Percentiles rank a stretch among this genome's conserved stretches.
Evolutionary conservation across 768 basidiomycete species (phyloP).

Genomic region (Candolleomyces eurysporus): DNA sequence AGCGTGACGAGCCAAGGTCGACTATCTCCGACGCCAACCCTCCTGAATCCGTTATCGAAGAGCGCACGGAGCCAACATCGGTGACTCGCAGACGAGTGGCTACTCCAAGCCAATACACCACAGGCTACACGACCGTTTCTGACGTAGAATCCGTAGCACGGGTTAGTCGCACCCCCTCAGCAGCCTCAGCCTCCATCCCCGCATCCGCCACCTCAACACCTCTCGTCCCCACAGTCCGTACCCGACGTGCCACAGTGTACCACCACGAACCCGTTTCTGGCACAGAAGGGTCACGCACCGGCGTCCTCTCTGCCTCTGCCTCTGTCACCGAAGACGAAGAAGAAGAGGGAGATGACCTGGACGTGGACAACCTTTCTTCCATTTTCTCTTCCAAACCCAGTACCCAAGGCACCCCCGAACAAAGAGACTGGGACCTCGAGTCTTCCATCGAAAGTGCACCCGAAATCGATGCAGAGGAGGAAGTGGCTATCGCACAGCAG

Average conservation of each 20-base stretch:
- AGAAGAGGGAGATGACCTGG: slow-evolving; percentile 14
- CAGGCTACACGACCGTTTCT: background rate
- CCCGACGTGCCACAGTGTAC: slow-evolving; percentile 1
- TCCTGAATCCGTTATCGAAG: background rate
- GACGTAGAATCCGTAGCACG: slow-evolving; percentile 2
- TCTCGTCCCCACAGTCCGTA: slow-evolving; percentile 4
- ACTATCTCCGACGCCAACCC: slow-evolving; percentile 15
- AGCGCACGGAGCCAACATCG: background rate
- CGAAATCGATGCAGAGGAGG: slow-evolving; percentile 18
- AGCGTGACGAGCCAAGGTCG: background rate
- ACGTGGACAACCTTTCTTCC: slow-evolving; percentile 22
- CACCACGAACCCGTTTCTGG: slow-evolving; percentile 19
- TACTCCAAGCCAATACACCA: slow-evolving; percentile 1
- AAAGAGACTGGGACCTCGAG: slow-evolving; percentile 16
- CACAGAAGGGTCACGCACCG: slow-evolving; percentile 15
- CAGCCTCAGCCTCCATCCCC: background rate
- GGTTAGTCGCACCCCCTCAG: background rate
- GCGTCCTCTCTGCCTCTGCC: slow-evolving; percentile 5
- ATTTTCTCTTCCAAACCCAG: slow-evolving; percentile 10
- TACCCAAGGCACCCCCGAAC: background rate
- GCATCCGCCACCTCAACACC: background rate
- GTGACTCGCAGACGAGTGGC: background rate
- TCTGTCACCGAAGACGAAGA: slow-evolving; percentile 7
- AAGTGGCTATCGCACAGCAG: slow-evolving; percentile 1
- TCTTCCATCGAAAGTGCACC: slow-evolving; percentile 12